Evolutionary conservation across 2,329 filamentous ascomycete genomes (phyloP), one percentile per base, ranked within the genome.

Genomic region (Parastagonospora nodorum): DNA sequence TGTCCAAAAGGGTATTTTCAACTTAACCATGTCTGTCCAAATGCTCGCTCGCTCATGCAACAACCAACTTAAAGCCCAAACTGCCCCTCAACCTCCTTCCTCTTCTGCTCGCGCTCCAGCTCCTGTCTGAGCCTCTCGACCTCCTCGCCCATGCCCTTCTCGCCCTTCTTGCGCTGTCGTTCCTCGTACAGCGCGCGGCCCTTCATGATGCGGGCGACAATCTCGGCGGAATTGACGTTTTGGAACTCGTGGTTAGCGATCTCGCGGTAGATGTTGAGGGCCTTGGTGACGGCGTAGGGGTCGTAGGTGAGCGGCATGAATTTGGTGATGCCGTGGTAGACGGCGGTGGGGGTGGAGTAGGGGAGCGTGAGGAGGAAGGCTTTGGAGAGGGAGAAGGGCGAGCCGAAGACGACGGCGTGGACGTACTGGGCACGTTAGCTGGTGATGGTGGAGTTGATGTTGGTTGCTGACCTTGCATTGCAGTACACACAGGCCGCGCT

Each of bases 251-350:
- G 94, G 44, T 79, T 74, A 9, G 84, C 83, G 36, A 96, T 87
- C 71, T 96, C 85, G 35, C 80, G 82, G 79, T 96, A 96, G 68
- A 99, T 91, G 30, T 88, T 88, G 80, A 96, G 85, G 41, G 82
- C 79, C 74, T 92, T 94, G 45, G 92, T 87, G 11, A 86, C 90
- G 27, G 82, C 80, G 76, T 97, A 97, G 2, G 78, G 74, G 59
- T 82, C 79, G 63, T 74, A 74, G 32, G 73, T 86, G 70, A 68
- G 70, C 0, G 86, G 89, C 79, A 96, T 94, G 72, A 96, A 97
- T 10, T 89, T 84, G 0, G 94, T 99, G 6, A 92, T 91, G n/a
- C 94, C 94, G 76, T 99, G 94, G 75, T 97, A 99, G 54, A 99
- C 90, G 27, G 86, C 88, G 64, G 88, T 81, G 11, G 92, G 90